Base-by-base conservation (phyloP, 164 flowering plant genomes). In the Magnolia changhungtana region DNA sequence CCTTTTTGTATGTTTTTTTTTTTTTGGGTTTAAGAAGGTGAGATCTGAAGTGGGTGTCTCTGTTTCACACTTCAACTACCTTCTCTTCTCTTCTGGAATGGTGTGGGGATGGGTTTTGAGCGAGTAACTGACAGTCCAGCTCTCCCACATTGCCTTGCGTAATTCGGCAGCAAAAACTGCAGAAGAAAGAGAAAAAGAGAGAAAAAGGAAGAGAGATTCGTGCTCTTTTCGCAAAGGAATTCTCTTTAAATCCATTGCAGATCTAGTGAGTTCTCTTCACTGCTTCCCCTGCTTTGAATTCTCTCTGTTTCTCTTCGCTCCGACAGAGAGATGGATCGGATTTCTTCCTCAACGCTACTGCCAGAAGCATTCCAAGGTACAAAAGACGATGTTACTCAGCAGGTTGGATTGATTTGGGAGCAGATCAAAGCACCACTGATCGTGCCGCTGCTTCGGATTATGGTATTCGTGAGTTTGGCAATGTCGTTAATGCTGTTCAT, bases 401-500 rank as follows among this genome's bases (percentile, higher is more conserved):
- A 91, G 80, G 49, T 92, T 16, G 85, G 89, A 14, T 20, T 88
- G 72, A 72, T 88, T 13, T 95, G 95, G 95, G 88, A 88, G 75
- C 84, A 87, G 49, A 81, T 91, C 64, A 92, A 86, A 80, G 87
- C 86, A 29, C 93, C 94, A 71, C 74, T 94, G 78, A 88, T 96
- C 23, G 92, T 96, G 4, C 99, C 99, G 1, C 11, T 94, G 72
- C 69, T 96, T 50, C 80, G 37, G 8, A 7, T 91, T 0, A 83
- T 79, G 3, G 88, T 94, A 0, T 80, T 83, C 55, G 8, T 92
- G 8, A 89, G 91, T 77, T 75, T 96, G 72, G 75, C 83, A 8
- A 91, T 96, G 97, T 87, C 95, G 4, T 68, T 94, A 18, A 94
- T 96, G 99, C 89, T 96, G 19, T 92, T 96, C 86, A 63, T 88